Evolutionary conservation across 2,329 filamentous ascomycete genomes (phyloP).

Genomic region (Blumeria graminis): DNA sequence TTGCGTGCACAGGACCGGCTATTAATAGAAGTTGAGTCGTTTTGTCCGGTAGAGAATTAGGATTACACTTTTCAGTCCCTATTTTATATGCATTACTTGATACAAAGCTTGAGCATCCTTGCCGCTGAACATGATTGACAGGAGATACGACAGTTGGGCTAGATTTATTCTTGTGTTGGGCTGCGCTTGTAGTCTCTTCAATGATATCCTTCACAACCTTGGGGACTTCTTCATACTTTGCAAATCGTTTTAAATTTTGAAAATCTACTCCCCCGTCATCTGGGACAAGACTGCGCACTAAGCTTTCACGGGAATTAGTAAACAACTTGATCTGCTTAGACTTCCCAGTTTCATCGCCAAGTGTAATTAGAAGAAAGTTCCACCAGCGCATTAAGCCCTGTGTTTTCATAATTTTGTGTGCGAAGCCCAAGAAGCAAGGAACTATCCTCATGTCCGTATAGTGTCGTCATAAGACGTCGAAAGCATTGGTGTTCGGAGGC

Average conservation of each 20-base stretch:
- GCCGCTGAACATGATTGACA: neutral
- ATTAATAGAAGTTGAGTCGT: slow-evolving; percentile 22
- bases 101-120: neutral
- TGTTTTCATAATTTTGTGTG: neutral
- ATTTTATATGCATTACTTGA: neutral
- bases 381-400: neutral
- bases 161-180: neutral
- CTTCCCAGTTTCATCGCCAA: neutral
- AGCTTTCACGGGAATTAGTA: slow-evolving; percentile 16
- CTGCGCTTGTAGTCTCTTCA: neutral
- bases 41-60: slow-evolving; percentile 20
- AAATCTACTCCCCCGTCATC: slow-evolving; percentile 39
- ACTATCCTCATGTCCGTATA: neutral
- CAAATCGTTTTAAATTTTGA: slow-evolving; percentile 52
- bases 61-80: neutral
- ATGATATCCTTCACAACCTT: slow-evolving; percentile 27
- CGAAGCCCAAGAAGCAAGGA: neutral
- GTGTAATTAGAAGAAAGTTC: neutral
- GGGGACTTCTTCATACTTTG: slow-evolving; percentile 44
- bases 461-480: neutral
- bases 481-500: neutral
- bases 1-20: slow-evolving; percentile 23
- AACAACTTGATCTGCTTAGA: neutral
- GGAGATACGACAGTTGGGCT: neutral
- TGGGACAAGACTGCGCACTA: slow-evolving; percentile 30